Percentiles rank a stretch among this genome's conserved stretches.
Evolutionary conservation across 1,284 basidiomycete species (phyloP).

Genomic region (Trametes polyzona): DNA sequence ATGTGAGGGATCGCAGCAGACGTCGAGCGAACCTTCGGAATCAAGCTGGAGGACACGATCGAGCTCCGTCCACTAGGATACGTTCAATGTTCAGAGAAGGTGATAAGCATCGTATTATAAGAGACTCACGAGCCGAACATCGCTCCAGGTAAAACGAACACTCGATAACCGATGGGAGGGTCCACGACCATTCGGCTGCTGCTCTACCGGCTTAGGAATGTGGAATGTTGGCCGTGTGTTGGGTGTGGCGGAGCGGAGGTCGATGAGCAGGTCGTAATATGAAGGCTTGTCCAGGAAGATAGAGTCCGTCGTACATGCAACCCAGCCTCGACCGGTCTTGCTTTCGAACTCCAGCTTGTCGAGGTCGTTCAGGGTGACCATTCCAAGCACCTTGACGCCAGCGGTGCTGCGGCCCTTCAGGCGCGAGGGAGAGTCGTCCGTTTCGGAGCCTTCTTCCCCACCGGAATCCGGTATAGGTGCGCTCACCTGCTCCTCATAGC

Average conservation of each 20-base stretch:
- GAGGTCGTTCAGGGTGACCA: constrained; percentile 75
- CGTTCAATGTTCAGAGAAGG: background rate
- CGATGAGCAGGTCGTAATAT: constrained; percentile 77
- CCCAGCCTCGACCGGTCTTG: constrained; percentile 68
- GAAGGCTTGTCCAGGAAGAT: constrained; percentile 78
- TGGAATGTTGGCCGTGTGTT: constrained; percentile 67
- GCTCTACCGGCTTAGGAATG: constrained; percentile 51
- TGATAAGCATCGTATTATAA: background rate
- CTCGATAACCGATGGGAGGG: constrained; percentile 59
- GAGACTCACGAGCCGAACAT: constrained; percentile 64
- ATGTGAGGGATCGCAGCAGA: constrained; percentile 28
- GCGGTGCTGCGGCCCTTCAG: constrained; percentile 51
- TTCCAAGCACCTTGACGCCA: constrained; percentile 70
- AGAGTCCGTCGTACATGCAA: constrained; percentile 83
- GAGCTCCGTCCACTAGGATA: constrained; percentile 69
- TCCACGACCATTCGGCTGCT: constrained; percentile 39
- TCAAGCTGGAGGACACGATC: constrained; percentile 66
- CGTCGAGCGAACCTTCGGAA: constrained; percentile 30
- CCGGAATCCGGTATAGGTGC: constrained; percentile 15
- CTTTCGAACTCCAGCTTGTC: constrained; percentile 60
- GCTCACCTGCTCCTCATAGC: constrained; percentile 57
- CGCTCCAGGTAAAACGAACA: constrained; percentile 79
- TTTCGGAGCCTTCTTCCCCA: constrained; percentile 20
- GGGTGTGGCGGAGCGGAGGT: constrained; percentile 68
- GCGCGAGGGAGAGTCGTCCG: constrained; percentile 30